These are phyloP conservation scores for Zanthoxylum bungeanum DNA, from an alignment of 345 rosid genomes.

Conservation along the genomic window DNA sequence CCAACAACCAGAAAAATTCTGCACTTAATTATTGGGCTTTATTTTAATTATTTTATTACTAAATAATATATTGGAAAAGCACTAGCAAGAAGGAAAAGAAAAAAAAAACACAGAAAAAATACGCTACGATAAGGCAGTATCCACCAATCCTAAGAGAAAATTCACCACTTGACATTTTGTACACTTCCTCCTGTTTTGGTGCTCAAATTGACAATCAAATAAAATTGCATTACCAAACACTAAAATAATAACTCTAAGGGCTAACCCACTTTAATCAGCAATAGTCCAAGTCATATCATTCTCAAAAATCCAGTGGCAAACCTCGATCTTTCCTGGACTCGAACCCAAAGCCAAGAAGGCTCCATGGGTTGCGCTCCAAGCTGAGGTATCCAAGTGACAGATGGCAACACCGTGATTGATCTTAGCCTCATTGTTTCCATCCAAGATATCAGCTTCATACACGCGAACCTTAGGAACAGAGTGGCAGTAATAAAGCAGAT, in stretches of 20 bases:
- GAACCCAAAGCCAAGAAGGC: constrained; percentile 73
- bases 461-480: constrained; percentile 91
- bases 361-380: constrained; percentile 78
- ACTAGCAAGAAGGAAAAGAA: neutral
- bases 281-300: constrained; percentile 76
- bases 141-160: neutral
- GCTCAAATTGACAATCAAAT: neutral
- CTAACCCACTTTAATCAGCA: constrained; percentile 30
- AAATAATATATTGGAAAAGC: neutral
- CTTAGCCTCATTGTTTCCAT: constrained; percentile 36
- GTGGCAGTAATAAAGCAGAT: constrained; percentile 79
- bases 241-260: neutral
- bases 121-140: neutral
- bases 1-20: too few relatives aligned
- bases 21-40: neutral
- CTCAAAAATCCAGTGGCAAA: constrained; percentile 91
- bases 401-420: constrained; percentile 81
- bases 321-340: constrained; percentile 74
- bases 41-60: neutral
- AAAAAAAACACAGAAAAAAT: neutral
- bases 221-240: neutral
- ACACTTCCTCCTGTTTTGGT: constrained; percentile 2
- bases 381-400: constrained; percentile 79
- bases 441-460: constrained; percentile 68
- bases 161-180: neutral